Base-by-base conservation (phyloP, 495 filamentous ascomycete species). In the Xylaria intraflava region DNA sequence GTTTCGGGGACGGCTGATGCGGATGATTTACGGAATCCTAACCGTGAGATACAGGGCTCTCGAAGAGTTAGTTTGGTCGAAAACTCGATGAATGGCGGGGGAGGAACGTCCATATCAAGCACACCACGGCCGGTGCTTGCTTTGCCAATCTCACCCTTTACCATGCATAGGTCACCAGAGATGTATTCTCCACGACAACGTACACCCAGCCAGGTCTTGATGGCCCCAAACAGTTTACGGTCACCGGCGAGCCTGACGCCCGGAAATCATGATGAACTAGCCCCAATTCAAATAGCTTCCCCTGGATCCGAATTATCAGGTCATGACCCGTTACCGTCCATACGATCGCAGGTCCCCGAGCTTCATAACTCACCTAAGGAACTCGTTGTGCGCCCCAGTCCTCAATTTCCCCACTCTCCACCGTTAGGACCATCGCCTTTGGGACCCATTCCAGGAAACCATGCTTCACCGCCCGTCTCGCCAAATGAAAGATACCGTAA, bases 251-350 rank as follows among this genome's bases (percentile, higher is more conserved):
- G 53, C 36, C 51, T 68, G 24, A 59, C 54, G 23, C 60, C 65
- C 11, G 60, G 56, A 29, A 55, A 49, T 42, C 68, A 66, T 49
- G 59, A 65, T 30, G 74, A 78, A 46, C 60, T 80, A 16, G 66
- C 78, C n/a, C 78, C 77, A n/a, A 69, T 81, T 29, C 72, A 75
- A 27, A 61, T 70, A 23, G 57, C 62, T 24, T 78, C 75, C 8
- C 73, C 76, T 8, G 66, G 73, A 55, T 73, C 69, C 36, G 70
- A 73, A 16, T 55, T 62, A 22, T 71, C 68, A 39, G 69, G 60
- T 19, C 70, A 69, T 55, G 69, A 67, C 14, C 59, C 62, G 4
- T 56, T 80, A 11, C 77, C 77, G 1, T 75, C 77, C 6, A 77
- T 80, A 44, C 62, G 64, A 20, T 62, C 69, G n/a, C 60, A 66